Percentiles rank a stretch among this genome's conserved stretches.
These are phyloP conservation scores for Balansia obtecta DNA, from an alignment of 2,329 filamentous ascomycete species.

Conservation along the genomic window DNA sequence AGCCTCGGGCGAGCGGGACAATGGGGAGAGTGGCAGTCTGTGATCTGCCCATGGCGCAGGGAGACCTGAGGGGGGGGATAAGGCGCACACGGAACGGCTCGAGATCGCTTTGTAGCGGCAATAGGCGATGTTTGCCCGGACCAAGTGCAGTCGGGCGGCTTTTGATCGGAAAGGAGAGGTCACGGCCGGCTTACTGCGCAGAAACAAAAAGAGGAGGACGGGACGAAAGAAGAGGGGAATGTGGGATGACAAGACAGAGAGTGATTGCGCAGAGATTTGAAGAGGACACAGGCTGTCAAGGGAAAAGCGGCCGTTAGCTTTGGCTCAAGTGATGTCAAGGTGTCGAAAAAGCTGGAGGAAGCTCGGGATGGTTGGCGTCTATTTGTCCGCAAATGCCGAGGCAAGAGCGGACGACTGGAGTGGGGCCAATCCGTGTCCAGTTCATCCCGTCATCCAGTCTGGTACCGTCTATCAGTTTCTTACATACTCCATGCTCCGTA, in stretches of 20 bases:
- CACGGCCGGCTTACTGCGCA: neutral
- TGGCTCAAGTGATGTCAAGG: neutral
- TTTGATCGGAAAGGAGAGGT: neutral
- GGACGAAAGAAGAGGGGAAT: neutral
- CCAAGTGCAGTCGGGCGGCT: neutral
- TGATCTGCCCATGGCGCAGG: constrained; percentile 25
- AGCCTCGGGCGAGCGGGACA: constrained; percentile 68
- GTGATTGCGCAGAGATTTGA: neutral
- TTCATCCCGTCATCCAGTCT: too few species aligned
- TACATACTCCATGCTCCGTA: too few species aligned
- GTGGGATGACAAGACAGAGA: neutral
- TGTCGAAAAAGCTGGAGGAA: neutral
- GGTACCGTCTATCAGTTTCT: too few species aligned
- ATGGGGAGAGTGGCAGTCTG: constrained; percentile 50
- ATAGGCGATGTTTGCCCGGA: neutral
- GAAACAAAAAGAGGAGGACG: neutral
- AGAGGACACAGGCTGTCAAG: neutral
- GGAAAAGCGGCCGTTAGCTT: neutral
- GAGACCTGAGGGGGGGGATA: neutral
- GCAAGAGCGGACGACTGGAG: neutral
- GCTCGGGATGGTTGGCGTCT: neutral
- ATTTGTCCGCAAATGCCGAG: neutral
- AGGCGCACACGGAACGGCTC: neutral
- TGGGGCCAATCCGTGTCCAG: too few species aligned
- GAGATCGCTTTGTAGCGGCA: neutral